phyloP scores from a whole-genome alignment of 306 rosid species.

The Cicer pinnatifidum region DNA sequence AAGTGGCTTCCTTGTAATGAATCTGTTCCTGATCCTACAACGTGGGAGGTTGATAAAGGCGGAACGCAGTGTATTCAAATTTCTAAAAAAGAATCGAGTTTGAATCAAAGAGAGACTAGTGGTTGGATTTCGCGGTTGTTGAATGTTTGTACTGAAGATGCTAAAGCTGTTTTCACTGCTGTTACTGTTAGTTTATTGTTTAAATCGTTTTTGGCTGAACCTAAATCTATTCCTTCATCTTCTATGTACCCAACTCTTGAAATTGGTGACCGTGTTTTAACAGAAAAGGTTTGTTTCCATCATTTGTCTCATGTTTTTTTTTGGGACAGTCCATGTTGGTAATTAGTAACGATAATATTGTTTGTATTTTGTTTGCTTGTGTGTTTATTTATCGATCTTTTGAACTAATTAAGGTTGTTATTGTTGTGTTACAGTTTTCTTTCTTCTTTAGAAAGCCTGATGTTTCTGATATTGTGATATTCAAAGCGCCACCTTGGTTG shows the following conservation, averaged over 20 bases:
- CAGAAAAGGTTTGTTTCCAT: conserved; percentile 78
- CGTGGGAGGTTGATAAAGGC: conserved; percentile 63
- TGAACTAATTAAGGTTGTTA: conserved; percentile 32
- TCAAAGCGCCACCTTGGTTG: conserved; percentile 80
- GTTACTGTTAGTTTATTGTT: conserved; percentile 74
- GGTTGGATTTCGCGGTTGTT: conserved; percentile 72
- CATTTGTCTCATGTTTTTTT: not conserved
- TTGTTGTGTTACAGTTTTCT: conserved; percentile 66
- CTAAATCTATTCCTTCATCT: conserved; percentile 87
- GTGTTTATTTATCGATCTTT: not conserved
- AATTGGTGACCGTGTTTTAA: conserved; percentile 88
- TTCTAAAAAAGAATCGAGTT: conserved; percentile 3
- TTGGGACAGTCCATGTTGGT: not conserved
- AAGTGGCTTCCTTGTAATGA: conserved; percentile 81
- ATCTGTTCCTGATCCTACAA: conserved; percentile 51
- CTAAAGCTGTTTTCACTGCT: conserved; percentile 79
- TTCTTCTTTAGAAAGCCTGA: conserved; percentile 82
- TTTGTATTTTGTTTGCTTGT: not conserved
- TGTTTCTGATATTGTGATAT: conserved; percentile 90
- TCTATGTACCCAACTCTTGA: conserved; percentile 92
- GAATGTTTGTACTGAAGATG: conserved; percentile 71
- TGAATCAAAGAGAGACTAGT: conserved; percentile 31
- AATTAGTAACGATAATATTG: no score
- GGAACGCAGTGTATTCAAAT: conserved; percentile 46
- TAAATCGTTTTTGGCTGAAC: conserved; percentile 85